These are phyloP conservation scores for Ampelocalamus luodianensis DNA, from an alignment of 176 grass and related monocot species.

Conservation along the genomic window DNA sequence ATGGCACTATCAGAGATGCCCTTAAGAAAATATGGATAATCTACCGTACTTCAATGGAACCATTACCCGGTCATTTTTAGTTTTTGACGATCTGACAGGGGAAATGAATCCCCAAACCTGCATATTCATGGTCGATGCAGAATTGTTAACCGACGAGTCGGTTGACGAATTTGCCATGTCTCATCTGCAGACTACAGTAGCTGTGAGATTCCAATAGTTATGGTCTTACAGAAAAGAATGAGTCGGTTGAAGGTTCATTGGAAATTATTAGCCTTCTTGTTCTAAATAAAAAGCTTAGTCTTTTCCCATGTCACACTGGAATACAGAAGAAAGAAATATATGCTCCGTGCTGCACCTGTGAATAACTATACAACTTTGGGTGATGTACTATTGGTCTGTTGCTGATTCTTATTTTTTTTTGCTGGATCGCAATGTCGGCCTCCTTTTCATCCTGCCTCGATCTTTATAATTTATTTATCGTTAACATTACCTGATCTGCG, in stretches of 20 bases:
- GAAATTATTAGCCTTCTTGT: not conserved
- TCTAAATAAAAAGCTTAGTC: not conserved
- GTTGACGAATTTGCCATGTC: not conserved
- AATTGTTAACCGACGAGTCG: not conserved
- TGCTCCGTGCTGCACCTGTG: constrained; percentile 10
- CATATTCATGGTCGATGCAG: not conserved
- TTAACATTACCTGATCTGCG: not conserved
- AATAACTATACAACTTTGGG: not conserved
- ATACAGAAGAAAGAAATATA: constrained; percentile 12
- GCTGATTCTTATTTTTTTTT: not conserved
- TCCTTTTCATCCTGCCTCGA: not conserved
- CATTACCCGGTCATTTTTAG: not conserved
- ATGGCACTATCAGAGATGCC: no score
- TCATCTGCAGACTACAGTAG: not conserved
- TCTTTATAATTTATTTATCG: not conserved
- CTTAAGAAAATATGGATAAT: no score
- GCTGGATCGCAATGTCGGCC: not conserved
- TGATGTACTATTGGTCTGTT: not conserved
- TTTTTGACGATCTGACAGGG: not conserved
- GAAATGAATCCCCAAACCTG: not conserved
- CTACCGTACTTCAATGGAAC: not conserved
- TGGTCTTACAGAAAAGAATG: no score
- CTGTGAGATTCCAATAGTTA: not conserved
- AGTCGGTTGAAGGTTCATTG: constrained; percentile 6
- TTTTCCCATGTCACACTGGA: not conserved